These are phyloP conservation scores for Immersiporthe knoxdaviesiana DNA, from an alignment of 2,329 filamentous ascomycete genomes.

Conservation along the genomic window DNA sequence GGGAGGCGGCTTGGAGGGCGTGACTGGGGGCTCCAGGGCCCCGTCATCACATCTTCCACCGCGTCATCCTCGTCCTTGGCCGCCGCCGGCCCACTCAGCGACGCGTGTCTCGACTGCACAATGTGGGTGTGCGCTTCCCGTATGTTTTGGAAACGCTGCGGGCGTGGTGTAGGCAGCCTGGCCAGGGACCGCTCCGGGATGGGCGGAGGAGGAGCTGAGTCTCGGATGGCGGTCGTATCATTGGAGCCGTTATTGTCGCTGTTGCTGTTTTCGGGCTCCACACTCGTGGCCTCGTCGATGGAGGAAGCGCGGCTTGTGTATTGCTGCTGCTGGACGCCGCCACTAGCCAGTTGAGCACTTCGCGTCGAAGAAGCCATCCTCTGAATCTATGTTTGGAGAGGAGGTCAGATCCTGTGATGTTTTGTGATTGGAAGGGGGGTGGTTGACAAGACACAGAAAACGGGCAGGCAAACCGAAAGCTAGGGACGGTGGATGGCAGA, in stretches of 20 bases:
- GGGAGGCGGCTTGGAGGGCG: background rate
- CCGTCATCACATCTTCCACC: too few relatives aligned
- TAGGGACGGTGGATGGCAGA: too few relatives aligned
- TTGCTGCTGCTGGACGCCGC: background rate
- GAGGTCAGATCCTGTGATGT: background rate
- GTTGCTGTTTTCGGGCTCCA: background rate
- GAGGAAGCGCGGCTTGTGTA: background rate
- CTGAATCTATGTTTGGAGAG: background rate
- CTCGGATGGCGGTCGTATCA: background rate
- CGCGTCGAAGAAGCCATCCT: background rate
- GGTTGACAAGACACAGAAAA: background rate
- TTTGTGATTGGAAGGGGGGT: background rate
- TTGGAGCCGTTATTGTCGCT: background rate
- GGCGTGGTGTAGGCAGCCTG: slow-evolving; percentile 36
- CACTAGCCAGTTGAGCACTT: background rate
- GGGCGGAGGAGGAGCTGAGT: background rate
- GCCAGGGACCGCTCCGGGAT: slow-evolving; percentile 4
- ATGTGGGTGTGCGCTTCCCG: slow-evolving; percentile 46
- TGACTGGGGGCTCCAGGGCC: too few relatives aligned
- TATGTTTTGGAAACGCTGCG: slow-evolving; percentile 42
- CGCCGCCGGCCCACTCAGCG: slow-evolving; percentile 21
- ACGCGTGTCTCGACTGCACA: slow-evolving; percentile 31
- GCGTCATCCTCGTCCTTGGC: slow-evolving; percentile 8
- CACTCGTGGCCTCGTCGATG: background rate
- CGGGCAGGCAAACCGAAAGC: background rate